phyloP scores from a whole-genome alignment of 2,329 filamentous ascomycete genomes.

The Claviceps humidiphila region DNA sequence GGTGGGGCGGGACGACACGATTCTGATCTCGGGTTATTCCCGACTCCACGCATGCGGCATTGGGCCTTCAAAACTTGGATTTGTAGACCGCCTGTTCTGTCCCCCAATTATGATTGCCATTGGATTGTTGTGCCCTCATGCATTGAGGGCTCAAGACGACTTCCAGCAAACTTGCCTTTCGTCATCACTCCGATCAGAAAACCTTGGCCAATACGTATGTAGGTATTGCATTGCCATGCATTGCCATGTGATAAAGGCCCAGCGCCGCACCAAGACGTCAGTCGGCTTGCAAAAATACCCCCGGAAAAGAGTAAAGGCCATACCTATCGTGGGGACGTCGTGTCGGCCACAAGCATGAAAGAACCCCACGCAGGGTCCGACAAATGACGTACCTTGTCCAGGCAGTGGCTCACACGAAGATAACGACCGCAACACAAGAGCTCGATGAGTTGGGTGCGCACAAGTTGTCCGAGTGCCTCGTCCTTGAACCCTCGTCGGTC shows the following conservation, averaged over 20 bases:
- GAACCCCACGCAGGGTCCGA: background rate
- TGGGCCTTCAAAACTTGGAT: background rate
- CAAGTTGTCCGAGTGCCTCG: background rate
- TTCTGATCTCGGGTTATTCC: background rate
- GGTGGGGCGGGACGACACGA: background rate
- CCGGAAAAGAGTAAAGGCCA: background rate
- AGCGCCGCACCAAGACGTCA: background rate
- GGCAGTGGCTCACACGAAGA: background rate
- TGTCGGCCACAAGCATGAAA: background rate
- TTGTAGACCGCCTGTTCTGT: background rate
- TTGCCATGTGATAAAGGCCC: too few species aligned
- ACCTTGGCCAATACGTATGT: too few species aligned
- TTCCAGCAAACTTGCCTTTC: background rate
- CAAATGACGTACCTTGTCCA: slow-evolving; percentile 1
- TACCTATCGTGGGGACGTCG: background rate
- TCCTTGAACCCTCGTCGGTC: background rate
- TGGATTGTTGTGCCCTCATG: background rate
- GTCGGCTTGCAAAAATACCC: background rate
- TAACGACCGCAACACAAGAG: background rate
- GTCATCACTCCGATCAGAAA: too few species aligned
- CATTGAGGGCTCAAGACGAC: background rate
- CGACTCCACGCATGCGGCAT: background rate
- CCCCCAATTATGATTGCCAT: background rate
- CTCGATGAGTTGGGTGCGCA: too few species aligned
- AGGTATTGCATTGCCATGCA: too few species aligned